phyloP scores from a whole-genome alignment of 2,329 filamentous ascomycete genomes.

The Fonsecaea nubica region DNA sequence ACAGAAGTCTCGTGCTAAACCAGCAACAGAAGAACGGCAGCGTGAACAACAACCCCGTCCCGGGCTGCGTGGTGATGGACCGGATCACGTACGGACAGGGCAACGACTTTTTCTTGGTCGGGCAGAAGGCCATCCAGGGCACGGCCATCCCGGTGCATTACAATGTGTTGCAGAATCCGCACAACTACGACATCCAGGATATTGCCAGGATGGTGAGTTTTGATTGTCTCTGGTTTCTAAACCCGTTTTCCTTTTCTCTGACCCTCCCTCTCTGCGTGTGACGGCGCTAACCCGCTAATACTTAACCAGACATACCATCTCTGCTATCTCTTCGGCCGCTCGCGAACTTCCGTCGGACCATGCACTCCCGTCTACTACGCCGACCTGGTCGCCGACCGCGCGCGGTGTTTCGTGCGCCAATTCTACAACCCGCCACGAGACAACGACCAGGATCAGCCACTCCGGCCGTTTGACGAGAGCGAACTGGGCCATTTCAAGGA shows the following conservation, averaged over 20 bases:
- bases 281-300: background rate
- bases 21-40: background rate
- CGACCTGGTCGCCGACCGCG: conserved; percentile 80
- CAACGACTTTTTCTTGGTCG: conserved; percentile 86
- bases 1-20: conserved; percentile 47
- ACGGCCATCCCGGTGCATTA: conserved; percentile 87
- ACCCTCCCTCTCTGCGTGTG: background rate
- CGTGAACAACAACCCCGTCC: conserved; percentile 57
- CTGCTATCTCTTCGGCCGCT: conserved; percentile 71
- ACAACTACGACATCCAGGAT: conserved; percentile 59
- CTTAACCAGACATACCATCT: conserved; percentile 47
- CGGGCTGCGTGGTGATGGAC: conserved; percentile 85
- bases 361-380: conserved; percentile 91
- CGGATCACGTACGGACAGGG: conserved; percentile 75
- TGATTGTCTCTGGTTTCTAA: no score
- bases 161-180: conserved; percentile 72
- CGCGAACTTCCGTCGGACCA: conserved; percentile 84
- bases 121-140: conserved; percentile 81
- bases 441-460: background rate
- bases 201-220: conserved; percentile 64
- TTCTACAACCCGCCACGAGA: conserved; percentile 58
- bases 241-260: no score
- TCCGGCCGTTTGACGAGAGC: background rate
- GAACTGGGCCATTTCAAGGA: background rate
- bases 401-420: conserved; percentile 72